A percentile compares a stretch with the other conserved stretches of the same genome.
Conservation (phyloP, 768 basidiomycete genomes). For the Floccularia luteovirens region DNA sequence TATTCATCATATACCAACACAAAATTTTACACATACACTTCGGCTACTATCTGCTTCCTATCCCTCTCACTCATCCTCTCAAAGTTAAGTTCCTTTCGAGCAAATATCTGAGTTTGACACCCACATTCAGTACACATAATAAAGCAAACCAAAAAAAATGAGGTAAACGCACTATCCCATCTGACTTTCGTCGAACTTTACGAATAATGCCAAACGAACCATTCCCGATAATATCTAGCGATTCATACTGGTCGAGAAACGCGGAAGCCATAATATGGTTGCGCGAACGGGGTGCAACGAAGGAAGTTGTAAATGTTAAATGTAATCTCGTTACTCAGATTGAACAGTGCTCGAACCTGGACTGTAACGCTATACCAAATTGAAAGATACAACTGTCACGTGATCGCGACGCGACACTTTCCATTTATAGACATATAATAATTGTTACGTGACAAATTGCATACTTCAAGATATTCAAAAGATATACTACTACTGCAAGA, state of each 20-base stretch:
- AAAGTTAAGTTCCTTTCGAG: constrained; percentile 95
- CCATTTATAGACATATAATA: background rate
- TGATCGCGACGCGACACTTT: constrained; percentile 7
- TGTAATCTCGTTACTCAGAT: constrained; percentile 3
- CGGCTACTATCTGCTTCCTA: constrained; percentile 92
- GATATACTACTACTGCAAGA: background rate
- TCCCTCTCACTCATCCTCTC: constrained; percentile 95
- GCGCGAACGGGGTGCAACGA: background rate
- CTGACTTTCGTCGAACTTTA: constrained; percentile 81
- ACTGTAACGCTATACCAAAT: too few species aligned
- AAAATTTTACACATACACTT: constrained; percentile 66
- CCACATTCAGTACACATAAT: background rate
- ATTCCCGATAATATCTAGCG: constrained; percentile 90
- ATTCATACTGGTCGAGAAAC: constrained; percentile 78
- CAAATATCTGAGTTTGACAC: constrained; percentile 83
- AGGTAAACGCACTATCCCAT: constrained; percentile 60
- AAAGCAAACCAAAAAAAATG: constrained; percentile 1
- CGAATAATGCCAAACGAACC: constrained; percentile 97
- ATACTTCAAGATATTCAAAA: background rate
- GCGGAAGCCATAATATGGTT: constrained; percentile 10
- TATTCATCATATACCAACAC: background rate
- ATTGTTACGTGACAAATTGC: background rate
- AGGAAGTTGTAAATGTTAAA: background rate
- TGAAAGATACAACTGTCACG: constrained; percentile 7
- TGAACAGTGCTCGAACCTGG: too few species aligned